Percentiles rank a stretch among this genome's conserved stretches.
Evolutionary conservation across 192 early-diverging fungal genomes (phyloP).

Genomic region (Backusella westeae): DNA sequence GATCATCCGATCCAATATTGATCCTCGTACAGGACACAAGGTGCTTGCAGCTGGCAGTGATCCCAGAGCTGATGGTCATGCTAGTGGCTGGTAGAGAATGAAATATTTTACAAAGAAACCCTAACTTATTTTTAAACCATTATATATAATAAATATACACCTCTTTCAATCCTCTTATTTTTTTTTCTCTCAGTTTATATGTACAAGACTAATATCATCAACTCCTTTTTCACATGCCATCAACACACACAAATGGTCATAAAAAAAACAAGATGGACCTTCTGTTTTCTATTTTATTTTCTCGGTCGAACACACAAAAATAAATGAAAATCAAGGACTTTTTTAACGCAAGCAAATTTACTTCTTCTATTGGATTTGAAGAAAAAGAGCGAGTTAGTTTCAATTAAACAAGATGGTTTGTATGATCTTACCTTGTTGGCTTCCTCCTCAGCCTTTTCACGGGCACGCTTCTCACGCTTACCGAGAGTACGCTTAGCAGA

Average conservation of each 20-base stretch:
- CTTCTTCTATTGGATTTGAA: slow-evolving; percentile 5
- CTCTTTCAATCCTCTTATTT: not conserved
- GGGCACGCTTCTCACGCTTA: slow-evolving; percentile 74
- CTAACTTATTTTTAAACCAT: not conserved
- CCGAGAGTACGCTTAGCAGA: slow-evolving; percentile 75
- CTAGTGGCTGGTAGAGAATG: slow-evolving; percentile 42
- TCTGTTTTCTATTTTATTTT: not conserved
- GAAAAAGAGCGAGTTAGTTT: not conserved
- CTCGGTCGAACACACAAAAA: not conserved
- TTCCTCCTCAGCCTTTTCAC: slow-evolving; percentile 82
- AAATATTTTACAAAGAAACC: not conserved
- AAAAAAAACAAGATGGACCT: slow-evolving; percentile 1
- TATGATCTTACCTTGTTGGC: slow-evolving; percentile 61
- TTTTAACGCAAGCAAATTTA: slow-evolving; percentile 4
- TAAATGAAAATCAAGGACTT: not conserved
- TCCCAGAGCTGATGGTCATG: slow-evolving; percentile 60
- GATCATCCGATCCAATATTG: slow-evolving; percentile 50
- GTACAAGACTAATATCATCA: too few relatives aligned
- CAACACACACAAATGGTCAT: not conserved
- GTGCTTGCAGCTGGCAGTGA: slow-evolving; percentile 56
- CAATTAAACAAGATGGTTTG: too few relatives aligned
- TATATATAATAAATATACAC: not conserved
- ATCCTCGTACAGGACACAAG: slow-evolving; percentile 38
- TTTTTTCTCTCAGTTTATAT: too few relatives aligned
- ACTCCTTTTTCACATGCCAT: not conserved